Base-by-base conservation (phyloP, 2,329 filamentous ascomycete genomes). In the Fusarium setosum region DNA sequence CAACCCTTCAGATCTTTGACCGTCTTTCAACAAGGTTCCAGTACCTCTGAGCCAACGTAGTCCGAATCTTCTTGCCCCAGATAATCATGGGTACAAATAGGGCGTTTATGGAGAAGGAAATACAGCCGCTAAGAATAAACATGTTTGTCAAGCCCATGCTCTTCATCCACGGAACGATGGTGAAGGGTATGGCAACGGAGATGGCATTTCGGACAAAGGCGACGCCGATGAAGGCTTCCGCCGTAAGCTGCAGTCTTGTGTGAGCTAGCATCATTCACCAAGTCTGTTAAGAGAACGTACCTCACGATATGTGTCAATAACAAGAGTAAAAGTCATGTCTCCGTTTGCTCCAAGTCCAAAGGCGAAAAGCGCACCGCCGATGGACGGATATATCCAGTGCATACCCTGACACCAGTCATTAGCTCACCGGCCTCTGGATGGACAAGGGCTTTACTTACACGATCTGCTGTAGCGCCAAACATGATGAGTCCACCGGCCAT, bases 341-440 rank as follows among this genome's bases (percentile, higher is more conserved):
- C 74, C 72, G 6, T 77, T 78, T 31, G 77, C 73, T 3, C 79
- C 78, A 0, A 81, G 68, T 0, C 78, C 79, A 48, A 80, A 79
- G 0, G 75, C 75, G 31, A 79, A 80, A 5, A 81, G 58, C 0
- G 70, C 76, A 3, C 77, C 75, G 0, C 74, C 79, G 0, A 81
- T 63, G 2, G 73, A 78, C 0, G 79, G 78, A 26, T 72, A 77
- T 8, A 81, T 78, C 77, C 78, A 81, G 34, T 80, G 79, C 78
- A 80, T 78, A 3, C 79, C 79, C 79, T 82, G 2, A 15, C 4
- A n/a, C 12, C 3, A 10, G 1, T 0, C 24, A 18, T 72, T 18
- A 72, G 32, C 2, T 2, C 20, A 5, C 3, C 2, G 26, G 3
- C 20, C 1, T 31, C 7, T 0, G 3, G 7, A 15, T 2, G n/a